Base-by-base conservation (phyloP, 1,139 yeast species). In the Kurtzmaniella quercitrusa region DNA sequence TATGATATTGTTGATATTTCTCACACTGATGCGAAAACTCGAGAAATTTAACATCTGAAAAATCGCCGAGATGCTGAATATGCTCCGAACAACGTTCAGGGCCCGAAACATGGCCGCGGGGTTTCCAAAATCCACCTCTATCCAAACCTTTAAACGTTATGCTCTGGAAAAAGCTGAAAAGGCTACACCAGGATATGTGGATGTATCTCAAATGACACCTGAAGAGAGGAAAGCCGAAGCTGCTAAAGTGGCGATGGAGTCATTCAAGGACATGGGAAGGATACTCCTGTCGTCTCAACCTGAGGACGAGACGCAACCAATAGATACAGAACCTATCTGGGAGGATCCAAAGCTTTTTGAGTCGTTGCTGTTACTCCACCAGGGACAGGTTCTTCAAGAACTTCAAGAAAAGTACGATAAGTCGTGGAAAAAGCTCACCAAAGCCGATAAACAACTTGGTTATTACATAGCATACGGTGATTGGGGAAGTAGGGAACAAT, bases 401-500 rank as follows among this genome's bases (percentile, higher is more conserved):
- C 63, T 79, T 37, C 82, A 77, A 48, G 73, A 66, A 33, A 69
- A 71, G 47, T 68, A 63, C 53, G 79, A 78, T 50, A 70, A 68
- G 44, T 71, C 72, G 42, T 82, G 88, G 88, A 56, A 57, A 6
- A 64, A 66, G 39, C 54, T 81, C 43, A 60, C 71, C 6, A 42
- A 46, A 16, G 65, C 72, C 38, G 76, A 73, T 39, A 81, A 80
- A 51, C 57, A 68, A 45, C 65, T 80, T 51, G 73, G 78, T 1
- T 78, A 79, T 53, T 81, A 69, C 60, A 72, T 81, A 37, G 72
- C 81, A 0, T 82, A 80, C 56, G 87, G 86, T 2, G 67, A 80
- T 47, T 78, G 84, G 76, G 88, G 85, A 0, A 78, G 74, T 1
- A 67, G 88, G 47, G 84, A 79, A 43, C 74, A 77, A 14, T 78